Evolutionary conservation across 2,329 filamentous ascomycete species (phyloP).

Genomic region (Dothistroma septosporum): DNA sequence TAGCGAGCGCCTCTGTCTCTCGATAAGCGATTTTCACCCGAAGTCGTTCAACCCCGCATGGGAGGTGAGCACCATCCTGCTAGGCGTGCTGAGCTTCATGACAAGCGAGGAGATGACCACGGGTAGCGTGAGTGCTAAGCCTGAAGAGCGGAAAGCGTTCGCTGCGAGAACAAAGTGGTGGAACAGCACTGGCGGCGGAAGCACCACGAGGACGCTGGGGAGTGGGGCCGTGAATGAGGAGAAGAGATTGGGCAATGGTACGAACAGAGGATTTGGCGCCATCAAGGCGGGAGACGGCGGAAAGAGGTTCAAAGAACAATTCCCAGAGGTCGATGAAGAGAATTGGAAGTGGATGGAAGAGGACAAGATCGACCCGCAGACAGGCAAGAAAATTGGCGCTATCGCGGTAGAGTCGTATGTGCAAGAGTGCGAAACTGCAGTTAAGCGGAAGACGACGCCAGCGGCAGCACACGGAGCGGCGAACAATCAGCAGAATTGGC

Average conservation of each 20-base stretch:
- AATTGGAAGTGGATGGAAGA: constrained; percentile 91
- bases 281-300: constrained; percentile 90
- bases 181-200: constrained; percentile 91
- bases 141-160: constrained; percentile 71
- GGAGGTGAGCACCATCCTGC: constrained; percentile 95
- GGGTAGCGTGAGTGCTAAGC: constrained; percentile 73
- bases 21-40: constrained; percentile 95
- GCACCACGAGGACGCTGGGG: constrained; percentile 49
- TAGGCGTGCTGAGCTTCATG: constrained; percentile 95
- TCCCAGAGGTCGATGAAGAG: constrained; percentile 81
- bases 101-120: constrained; percentile 98
- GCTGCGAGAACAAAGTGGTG: constrained; percentile 84
- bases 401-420: constrained; percentile 49
- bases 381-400: constrained; percentile 52
- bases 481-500: constrained; percentile 77
- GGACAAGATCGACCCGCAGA: constrained; percentile 71
- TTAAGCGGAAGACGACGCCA: constrained; percentile 65
- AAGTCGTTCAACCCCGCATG: constrained; percentile 98
- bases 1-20: constrained; percentile 84
- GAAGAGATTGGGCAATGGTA: constrained; percentile 29
- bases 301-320: constrained; percentile 81
- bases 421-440: constrained; percentile 57
- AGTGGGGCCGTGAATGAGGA: constrained; percentile 17
- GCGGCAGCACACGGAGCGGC: constrained; percentile 70
- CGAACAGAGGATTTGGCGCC: constrained; percentile 59